Evolutionary conservation across 495 filamentous ascomycete species (phyloP).

Genomic region (Penicillium ochrochloron): DNA sequence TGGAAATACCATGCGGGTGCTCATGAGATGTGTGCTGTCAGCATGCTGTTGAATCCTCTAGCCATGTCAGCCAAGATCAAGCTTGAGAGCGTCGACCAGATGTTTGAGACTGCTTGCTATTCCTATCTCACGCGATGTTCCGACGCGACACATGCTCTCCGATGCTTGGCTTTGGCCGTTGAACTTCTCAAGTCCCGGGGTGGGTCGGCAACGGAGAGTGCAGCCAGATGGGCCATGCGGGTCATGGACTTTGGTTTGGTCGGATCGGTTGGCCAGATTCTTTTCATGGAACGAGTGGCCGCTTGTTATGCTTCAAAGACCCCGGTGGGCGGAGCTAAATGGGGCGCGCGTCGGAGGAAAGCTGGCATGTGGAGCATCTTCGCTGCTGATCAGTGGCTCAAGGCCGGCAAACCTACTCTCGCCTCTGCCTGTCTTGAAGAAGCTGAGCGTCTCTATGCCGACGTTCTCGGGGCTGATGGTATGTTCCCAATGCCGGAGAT

Average conservation of each 20-base stretch:
- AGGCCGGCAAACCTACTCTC: constrained; percentile 67
- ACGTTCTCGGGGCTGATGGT: constrained; percentile 59
- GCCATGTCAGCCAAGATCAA: constrained; percentile 71
- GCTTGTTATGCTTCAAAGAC: constrained; percentile 79
- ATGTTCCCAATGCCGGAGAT: constrained; percentile 61
- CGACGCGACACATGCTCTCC: constrained; percentile 72
- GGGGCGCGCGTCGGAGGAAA: constrained; percentile 76
- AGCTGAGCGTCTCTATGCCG: constrained; percentile 69
- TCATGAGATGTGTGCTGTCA: constrained; percentile 90
- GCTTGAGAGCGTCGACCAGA: constrained; percentile 78
- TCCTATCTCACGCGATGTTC: constrained; percentile 87
- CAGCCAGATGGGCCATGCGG: constrained; percentile 80
- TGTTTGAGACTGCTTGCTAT: constrained; percentile 86
- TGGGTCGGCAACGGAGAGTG: constrained; percentile 80
- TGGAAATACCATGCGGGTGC: constrained; percentile 94
- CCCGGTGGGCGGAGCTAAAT: constrained; percentile 63
- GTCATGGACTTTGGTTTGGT: constrained; percentile 77
- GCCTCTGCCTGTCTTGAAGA: constrained; percentile 73
- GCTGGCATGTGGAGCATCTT: constrained; percentile 89
- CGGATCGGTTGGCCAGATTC: constrained; percentile 73
- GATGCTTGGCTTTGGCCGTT: constrained; percentile 73
- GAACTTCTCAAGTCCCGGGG: constrained; percentile 83
- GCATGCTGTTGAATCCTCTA: constrained; percentile 74
- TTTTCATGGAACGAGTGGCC: constrained; percentile 82
- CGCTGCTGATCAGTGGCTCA: constrained; percentile 81